phyloP scores from a whole-genome alignment of 2,329 filamentous ascomycete species.

The Thielaviopsis populi region DNA sequence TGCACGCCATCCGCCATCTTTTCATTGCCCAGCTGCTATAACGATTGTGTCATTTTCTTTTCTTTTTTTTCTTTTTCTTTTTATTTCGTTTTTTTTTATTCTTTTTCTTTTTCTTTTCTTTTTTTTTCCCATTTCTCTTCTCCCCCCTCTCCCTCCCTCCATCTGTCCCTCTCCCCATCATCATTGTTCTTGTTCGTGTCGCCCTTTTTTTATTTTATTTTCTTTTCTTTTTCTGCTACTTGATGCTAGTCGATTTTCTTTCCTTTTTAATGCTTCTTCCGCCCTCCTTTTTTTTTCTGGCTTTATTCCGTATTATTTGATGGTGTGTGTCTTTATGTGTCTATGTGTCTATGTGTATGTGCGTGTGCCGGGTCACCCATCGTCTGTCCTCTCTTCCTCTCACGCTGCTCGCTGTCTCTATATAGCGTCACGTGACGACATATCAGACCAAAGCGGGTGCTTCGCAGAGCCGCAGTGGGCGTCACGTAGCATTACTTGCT shows the following conservation, averaged over 20 bases:
- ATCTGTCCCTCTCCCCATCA: no score
- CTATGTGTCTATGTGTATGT: no score
- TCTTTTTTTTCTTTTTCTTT: background rate
- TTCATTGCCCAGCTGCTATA: background rate
- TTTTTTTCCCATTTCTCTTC: background rate
- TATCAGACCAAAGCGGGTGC: no score
- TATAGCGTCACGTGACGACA: no score
- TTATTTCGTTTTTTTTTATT: background rate
- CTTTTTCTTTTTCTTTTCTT: background rate
- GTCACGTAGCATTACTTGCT: no score
- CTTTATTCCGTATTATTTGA: background rate
- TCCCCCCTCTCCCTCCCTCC: background rate
- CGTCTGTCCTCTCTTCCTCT: no score
- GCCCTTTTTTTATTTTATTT: background rate
- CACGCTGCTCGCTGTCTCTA: no score
- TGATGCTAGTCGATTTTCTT: background rate
- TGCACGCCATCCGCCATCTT: no score
- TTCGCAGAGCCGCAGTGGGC: no score
- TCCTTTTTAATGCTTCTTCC: background rate
- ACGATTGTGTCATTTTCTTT: background rate
- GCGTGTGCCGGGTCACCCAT: no score
- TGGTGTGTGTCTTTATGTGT: background rate
- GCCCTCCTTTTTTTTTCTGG: background rate
- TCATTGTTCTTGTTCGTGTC: background rate
- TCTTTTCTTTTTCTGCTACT: background rate